A percentile compares a stretch with the other conserved stretches of the same genome.
Evolutionary conservation across 2,329 filamentous ascomycete genomes (phyloP).

Genomic region (Botryotinia globosa): DNA sequence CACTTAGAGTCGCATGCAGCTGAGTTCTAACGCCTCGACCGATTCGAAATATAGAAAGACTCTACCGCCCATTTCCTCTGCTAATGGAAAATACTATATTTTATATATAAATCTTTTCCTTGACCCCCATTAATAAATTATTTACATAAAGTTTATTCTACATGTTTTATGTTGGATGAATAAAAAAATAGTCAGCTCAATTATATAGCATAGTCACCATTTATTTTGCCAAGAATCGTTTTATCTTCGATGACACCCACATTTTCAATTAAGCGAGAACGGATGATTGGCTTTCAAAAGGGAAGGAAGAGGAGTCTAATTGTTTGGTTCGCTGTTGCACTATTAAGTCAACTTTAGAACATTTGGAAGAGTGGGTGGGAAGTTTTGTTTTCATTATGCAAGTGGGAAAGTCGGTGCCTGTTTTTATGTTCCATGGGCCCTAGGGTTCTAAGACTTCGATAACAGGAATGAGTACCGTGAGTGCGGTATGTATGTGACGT

Average conservation of each 20-base stretch:
- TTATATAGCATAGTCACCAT: neutral
- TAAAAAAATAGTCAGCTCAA: neutral
- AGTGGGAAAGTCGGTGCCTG: neutral
- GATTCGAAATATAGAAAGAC: neutral
- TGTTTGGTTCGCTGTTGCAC: neutral
- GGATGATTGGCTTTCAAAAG: neutral
- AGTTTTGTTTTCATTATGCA: neutral
- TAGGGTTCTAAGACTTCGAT: too few relatives aligned
- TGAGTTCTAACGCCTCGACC: neutral
- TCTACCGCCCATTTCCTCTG: neutral
- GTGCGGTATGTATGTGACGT: too few relatives aligned
- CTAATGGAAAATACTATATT: neutral
- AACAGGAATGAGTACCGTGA: too few relatives aligned
- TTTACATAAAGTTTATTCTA: neutral
- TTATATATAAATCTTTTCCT: neutral
- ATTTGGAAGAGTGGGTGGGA: neutral
- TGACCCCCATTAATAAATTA: neutral
- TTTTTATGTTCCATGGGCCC: neutral
- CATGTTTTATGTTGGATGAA: neutral
- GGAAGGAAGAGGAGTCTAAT: neutral
- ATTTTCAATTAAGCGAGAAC: neutral
- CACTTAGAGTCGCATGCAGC: neutral
- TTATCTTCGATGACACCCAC: neutral
- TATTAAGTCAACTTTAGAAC: neutral
- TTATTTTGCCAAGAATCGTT: neutral